Evolutionary conservation across 768 basidiomycete species (phyloP).

Genomic region (Pisolithus albus): DNA sequence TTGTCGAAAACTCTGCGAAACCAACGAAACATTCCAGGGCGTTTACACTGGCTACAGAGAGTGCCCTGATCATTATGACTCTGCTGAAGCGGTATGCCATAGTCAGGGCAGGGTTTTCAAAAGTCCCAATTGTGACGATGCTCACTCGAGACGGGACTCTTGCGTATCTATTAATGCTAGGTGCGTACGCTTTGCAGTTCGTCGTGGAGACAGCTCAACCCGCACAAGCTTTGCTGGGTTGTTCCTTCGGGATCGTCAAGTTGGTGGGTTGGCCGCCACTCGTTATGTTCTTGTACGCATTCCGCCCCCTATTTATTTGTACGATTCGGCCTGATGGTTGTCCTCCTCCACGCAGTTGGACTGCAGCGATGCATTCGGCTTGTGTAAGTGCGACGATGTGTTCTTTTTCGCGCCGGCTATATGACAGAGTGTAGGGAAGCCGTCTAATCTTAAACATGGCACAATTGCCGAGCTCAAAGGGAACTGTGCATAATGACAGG

Average conservation of each 20-base stretch:
- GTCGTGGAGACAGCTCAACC: background rate
- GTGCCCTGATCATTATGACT: constrained; percentile 33
- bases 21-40: background rate
- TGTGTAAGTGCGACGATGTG: background rate
- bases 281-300: constrained; percentile 3
- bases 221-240: background rate
- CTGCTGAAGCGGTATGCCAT: constrained; percentile 30
- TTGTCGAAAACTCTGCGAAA: background rate
- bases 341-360: background rate
- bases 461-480: background rate
- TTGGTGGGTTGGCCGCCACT: background rate
- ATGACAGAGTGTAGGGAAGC: background rate
- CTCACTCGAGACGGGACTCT: constrained; percentile 41
- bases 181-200: constrained; percentile 14
- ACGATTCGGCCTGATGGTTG: background rate
- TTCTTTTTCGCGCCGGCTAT: background rate
- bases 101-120: constrained; percentile 34
- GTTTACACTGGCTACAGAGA: constrained; percentile 26
- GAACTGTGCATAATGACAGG: background rate
- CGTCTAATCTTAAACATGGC: constrained; percentile 4
- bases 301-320: background rate
- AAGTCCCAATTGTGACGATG: constrained; percentile 32
- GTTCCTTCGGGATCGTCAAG: background rate
- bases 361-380: background rate
- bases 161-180: constrained; percentile 36